phyloP scores from a whole-genome alignment of 1,284 basidiomycete species.

The Peniophora sp. region DNA sequence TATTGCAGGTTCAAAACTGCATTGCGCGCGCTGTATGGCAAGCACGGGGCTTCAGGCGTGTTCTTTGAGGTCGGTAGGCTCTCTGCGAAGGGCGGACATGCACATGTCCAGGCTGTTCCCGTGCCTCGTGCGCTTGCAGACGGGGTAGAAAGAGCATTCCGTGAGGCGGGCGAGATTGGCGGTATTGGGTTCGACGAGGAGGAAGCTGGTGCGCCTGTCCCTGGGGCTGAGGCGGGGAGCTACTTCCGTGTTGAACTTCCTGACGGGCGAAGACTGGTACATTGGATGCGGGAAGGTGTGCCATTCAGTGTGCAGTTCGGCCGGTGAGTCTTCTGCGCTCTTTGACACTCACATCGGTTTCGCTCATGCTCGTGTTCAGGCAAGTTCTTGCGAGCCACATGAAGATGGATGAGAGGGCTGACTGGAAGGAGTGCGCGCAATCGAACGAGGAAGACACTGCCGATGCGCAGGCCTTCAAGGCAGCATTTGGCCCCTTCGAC shows the following conservation, averaged over 20 bases:
- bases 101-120: slow-evolving; percentile 85
- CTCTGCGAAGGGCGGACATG: slow-evolving; percentile 84
- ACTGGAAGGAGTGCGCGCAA: slow-evolving; percentile 86
- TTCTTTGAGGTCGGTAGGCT: slow-evolving; percentile 86
- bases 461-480: slow-evolving; percentile 77
- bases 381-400: slow-evolving; percentile 73
- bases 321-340: slow-evolving; percentile 47
- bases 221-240: slow-evolving; percentile 28
- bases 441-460: slow-evolving; percentile 76
- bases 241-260: slow-evolving; percentile 91
- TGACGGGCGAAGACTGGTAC: slow-evolving; percentile 78
- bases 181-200: slow-evolving; percentile 64
- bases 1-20: slow-evolving; percentile 66
- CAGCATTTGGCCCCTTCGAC: slow-evolving; percentile 72
- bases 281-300: slow-evolving; percentile 68
- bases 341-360: slow-evolving; percentile 3
- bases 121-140: slow-evolving; percentile 57
- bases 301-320: slow-evolving; percentile 91
- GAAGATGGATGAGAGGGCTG: slow-evolving; percentile 66
- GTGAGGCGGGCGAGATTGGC: slow-evolving; percentile 51
- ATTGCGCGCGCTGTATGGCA: slow-evolving; percentile 64
- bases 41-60: slow-evolving; percentile 62
- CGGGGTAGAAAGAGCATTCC: slow-evolving; percentile 65
- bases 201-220: slow-evolving; percentile 26
- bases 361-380: slow-evolving; percentile 31